Evolutionary conservation across 176 grass and related monocot genomes (phyloP).

Genomic region (Microstegium vimineum): DNA sequence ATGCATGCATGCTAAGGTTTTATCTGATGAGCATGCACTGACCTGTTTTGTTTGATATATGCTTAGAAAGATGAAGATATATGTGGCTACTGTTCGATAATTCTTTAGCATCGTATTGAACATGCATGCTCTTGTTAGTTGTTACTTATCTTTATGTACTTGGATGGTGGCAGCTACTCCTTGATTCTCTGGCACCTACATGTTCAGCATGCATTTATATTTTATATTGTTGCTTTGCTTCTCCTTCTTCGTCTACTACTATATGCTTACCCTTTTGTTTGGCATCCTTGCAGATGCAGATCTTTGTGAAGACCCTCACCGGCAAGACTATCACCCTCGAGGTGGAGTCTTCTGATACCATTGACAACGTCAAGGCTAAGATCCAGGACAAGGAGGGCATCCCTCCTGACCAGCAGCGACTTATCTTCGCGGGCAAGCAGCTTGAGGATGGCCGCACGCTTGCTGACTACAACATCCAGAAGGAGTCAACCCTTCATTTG

Average conservation of each 20-base stretch:
- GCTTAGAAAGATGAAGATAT: background rate
- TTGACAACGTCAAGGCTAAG: conserved; percentile 54
- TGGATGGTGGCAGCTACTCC: background rate
- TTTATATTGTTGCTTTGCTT: background rate
- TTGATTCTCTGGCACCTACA: background rate
- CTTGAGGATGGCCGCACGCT: conserved; percentile 43
- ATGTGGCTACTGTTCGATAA: background rate
- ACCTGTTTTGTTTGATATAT: background rate
- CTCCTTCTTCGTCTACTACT: background rate
- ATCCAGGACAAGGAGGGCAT: conserved; percentile 73
- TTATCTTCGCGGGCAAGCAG: conserved; percentile 48
- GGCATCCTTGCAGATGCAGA: conserved; percentile 43
- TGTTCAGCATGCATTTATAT: background rate
- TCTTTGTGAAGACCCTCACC: conserved; percentile 50
- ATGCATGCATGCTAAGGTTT: no score
- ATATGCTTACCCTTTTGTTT: background rate
- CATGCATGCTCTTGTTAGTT: no score
- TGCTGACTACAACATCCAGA: conserved; percentile 62
- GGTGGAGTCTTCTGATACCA: conserved; percentile 37
- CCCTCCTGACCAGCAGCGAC: conserved; percentile 51
- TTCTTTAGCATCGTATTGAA: background rate
- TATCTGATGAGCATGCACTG: no score
- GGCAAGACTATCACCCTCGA: conserved; percentile 54
- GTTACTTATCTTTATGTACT: background rate
- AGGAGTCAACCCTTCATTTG: conserved; percentile 47